Conservation (phyloP, 495 filamentous ascomycete species). For the Pseudomonodictys pantanalensis region DNA sequence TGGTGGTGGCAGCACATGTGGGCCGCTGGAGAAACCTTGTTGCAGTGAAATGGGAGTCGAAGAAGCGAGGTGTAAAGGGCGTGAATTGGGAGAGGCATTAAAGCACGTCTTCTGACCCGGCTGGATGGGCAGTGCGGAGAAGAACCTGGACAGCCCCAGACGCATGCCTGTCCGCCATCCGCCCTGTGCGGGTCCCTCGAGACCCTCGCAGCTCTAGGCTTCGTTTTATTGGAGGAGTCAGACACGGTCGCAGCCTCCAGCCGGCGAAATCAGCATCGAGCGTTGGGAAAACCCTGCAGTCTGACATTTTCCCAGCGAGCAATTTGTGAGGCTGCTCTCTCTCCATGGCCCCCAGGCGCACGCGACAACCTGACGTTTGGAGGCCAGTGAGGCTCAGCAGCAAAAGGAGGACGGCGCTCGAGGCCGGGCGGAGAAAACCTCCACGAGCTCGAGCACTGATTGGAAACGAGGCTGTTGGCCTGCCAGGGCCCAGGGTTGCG, state of each 20-base stretch:
- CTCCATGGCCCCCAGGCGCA: background rate
- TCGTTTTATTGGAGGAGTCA: constrained; percentile 16
- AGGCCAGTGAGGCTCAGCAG: background rate
- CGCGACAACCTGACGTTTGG: background rate
- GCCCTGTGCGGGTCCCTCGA: constrained; percentile 13
- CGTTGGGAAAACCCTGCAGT: background rate
- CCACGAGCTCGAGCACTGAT: background rate
- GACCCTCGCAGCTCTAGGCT: background rate
- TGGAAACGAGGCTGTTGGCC: too few species aligned
- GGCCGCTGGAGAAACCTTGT: background rate
- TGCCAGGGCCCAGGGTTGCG: background rate
- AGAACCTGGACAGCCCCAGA: constrained; percentile 16
- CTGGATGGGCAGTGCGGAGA: constrained; percentile 20
- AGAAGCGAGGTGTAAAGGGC: background rate
- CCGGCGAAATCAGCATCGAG: background rate
- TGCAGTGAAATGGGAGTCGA: constrained; percentile 1
- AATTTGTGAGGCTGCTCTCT: background rate
- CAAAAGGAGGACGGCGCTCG: background rate
- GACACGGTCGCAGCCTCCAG: background rate
- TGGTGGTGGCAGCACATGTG: background rate
- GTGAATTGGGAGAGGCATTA: constrained; percentile 17
- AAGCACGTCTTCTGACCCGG: constrained; percentile 24
- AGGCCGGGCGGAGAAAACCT: background rate
- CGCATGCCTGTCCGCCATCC: constrained; percentile 15
- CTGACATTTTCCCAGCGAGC: background rate